Evolutionary conservation across 139 green algal species (phyloP), one percentile per base, ranked within the genome.

Genomic region (Chlamydomonas urium): DNA sequence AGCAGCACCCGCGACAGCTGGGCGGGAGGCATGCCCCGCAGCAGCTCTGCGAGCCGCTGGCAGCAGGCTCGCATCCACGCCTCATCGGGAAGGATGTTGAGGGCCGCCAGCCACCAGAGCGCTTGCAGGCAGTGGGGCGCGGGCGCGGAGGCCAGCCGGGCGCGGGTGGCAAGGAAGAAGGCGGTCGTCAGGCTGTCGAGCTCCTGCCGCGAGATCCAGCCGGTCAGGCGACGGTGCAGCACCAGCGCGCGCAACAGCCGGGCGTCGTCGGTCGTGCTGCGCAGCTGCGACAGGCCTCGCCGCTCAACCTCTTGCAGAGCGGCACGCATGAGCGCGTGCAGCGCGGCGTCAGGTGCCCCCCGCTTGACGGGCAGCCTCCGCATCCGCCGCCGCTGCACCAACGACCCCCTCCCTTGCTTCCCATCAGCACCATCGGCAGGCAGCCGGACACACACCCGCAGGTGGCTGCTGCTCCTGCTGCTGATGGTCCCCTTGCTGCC

Each of bases 191-290:
- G 6, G 6, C 26, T 26, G 10, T 63, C 53, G 6, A 63, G 53
- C 6, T 26, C 6, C 26, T 63, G 10, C 53, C 10, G 10, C n/a
- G 24, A 17, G 6, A 63, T 14, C 53, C 53, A 63, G 6, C 6
- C n/a, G 53, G 53, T 26, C 26, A 34, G 53, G 6, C 26, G 53
- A 8, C 53, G 53, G 29, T 63, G 53, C 53, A 63, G 10, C 53
- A 63, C 53, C n/a, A 63, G 53, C 17, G 17, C 21, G 53, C 53
- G 53, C 53, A 63, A 26, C n/a, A 63, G 26, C 53, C 53, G 26
- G 10, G 53, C 53, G 26, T 63, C 24, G 21, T 63, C 53, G 14
- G 53, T 63, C 17, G 6, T 31, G 10, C 6, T 32, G 24, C 6
- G 21, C 53, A 63, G 6, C 26, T 63, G 53, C 24, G 53, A 8